Evolutionary conservation across 2,329 filamentous ascomycete species (phyloP), one percentile per base, ranked within the genome.

Genomic region (Sporothrix inflata): DNA sequence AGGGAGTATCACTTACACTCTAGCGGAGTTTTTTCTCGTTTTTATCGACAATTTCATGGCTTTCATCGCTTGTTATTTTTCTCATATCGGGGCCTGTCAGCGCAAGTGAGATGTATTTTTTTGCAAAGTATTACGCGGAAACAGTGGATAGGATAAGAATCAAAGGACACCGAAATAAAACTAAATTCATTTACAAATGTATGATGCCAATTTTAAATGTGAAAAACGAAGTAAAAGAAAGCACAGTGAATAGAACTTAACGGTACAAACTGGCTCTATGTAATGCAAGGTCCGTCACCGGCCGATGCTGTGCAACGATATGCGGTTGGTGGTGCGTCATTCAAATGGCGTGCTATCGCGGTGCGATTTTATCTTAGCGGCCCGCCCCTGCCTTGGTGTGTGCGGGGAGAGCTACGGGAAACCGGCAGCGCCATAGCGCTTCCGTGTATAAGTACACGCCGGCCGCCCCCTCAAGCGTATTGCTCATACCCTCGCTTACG

Each of bases 351-450:
- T 63, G 57, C 57, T 63, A 19, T 42, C 19, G n/a, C n/a, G 38
- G 57, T 42, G 34, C 11, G 38, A 42, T 63, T 34, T 63, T 42
- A 42, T 63, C 57, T 63, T 63, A 6, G 53, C 53, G 53, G 53
- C 12, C 53, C 27, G 53, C 27, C 7, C 21, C 53, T 57, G 53
- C 34, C 30, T 60, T n/a, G 55, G 16, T 3, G 34, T 4, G 55
- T 19, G 55, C 27, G 55, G 24, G 55, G 27, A 42, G 40, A 42
- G 12, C 40, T 5, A 12, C 47, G 19, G 47, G 27, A 57, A 57
- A 19, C 12, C 27, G 16, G 55, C 55, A n/a, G 27, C 27, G 30
- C 19, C 55, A 60, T 60, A 21, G 19, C 57, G n/a, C 57, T 24
- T 42, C 34, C 57, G 9, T 40, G 19, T 42, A 63, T 21, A 61